Base-by-base conservation (phyloP, 2,329 filamentous ascomycete genomes). In the Hirsutella thompsonii region DNA sequence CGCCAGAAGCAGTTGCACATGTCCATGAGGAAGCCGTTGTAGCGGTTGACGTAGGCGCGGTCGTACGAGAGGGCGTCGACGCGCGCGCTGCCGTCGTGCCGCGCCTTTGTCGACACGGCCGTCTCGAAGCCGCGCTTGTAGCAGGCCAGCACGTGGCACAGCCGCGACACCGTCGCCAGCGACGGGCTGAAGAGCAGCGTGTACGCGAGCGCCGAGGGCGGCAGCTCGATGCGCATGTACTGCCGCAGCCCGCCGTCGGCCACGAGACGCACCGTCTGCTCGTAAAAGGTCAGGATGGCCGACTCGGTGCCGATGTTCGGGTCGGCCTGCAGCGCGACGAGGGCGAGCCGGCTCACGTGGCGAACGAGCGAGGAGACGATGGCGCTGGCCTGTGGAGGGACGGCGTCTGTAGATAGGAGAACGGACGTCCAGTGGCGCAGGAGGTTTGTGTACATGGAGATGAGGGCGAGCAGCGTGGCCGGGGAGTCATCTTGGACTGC, bases 11-110 rank as follows among this genome's bases (percentile, higher is more conserved):
- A 77, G 55, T 93, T 93, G 65, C 85, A 89, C 26, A 88, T 72
- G 55, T 94, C 87, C 77, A 92, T 89, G 26, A 93, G 71, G 55
- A 83, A 88, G 19, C 81, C 81, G 56, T 94, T 94, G 63, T 92
- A 89, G 20, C 72, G 63, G 47, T 77, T 74, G 33, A 87, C 74
- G 42, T 81, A 74, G 26, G 67, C 61, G 34, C 73, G 67, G 21
- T 76, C 68, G 46, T 80, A 81, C 10, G 63, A 57, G 16, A 58
- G 56, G 5, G 58, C 53, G 44, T 62, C 54, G 35, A 63, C 52
- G 8, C 47, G 51, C 16, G 52, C 42, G 20, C 48, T 51, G 38
- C 48, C 46, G 19, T 59, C 36, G 46, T 47, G 52, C 51, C 37
- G 36, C 19, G 51, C 53, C 46, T 54, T 64, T 40, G 69, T 55